A percentile compares a stretch with the other conserved stretches of the same genome.
phyloP scores from a whole-genome alignment of 495 filamentous ascomycete genomes.

The Daldinia vernicosa region DNA sequence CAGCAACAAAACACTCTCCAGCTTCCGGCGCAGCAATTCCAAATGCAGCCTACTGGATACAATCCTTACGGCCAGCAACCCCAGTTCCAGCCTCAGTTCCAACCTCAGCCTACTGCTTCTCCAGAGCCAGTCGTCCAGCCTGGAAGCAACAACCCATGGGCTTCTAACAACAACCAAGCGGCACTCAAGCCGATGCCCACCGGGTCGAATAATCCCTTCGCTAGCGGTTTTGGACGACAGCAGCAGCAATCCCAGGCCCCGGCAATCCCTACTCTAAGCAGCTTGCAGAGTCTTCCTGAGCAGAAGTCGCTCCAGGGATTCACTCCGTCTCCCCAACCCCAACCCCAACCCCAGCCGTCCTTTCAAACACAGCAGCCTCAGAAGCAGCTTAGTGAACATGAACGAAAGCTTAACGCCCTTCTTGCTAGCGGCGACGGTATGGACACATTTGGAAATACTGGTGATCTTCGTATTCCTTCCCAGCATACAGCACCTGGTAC shows the following conservation, averaged over 20 bases:
- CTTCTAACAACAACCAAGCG: conserved; percentile 56
- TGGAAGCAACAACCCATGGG: conserved; percentile 90
- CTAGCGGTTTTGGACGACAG: conserved; percentile 59
- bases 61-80: conserved; percentile 57
- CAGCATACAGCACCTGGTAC: conserved; percentile 97
- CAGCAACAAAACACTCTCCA: conserved; percentile 49
- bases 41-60: conserved; percentile 51
- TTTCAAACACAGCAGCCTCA: conserved; percentile 60
- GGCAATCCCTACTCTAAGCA: conserved; percentile 60
- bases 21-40: conserved; percentile 5
- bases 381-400: conserved; percentile 74
- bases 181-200: conserved; percentile 72
- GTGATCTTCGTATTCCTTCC: conserved; percentile 91
- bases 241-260: conserved; percentile 57
- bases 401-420: conserved; percentile 89
- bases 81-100: conserved; percentile 49
- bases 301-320: conserved; percentile 67
- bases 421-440: conserved; percentile 87
- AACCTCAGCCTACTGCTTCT: conserved; percentile 58
- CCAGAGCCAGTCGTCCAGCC: conserved; percentile 70
- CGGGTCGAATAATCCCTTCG: conserved; percentile 97
- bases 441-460: conserved; percentile 97
- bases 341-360: conserved; percentile 37
- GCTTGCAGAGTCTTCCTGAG: conserved; percentile 74
- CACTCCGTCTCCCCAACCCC: conserved; percentile 49